These are phyloP conservation scores for Zoysia matrella DNA, from an alignment of 202 grass and related monocot genomes.

Conservation along the genomic window DNA sequence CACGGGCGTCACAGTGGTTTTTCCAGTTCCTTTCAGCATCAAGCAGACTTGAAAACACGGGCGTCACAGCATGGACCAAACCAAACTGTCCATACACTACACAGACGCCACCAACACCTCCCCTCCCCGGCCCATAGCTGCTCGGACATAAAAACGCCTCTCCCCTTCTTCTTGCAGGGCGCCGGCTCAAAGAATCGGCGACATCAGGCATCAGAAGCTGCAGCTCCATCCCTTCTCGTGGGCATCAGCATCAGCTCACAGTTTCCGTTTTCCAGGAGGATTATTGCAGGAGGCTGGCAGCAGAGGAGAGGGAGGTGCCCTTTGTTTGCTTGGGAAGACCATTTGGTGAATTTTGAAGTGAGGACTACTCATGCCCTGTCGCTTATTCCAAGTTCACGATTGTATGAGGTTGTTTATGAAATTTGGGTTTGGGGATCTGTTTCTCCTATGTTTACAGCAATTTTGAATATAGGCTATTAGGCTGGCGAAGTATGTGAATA, in stretches of 20 bases:
- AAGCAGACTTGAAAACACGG: constrained; percentile 11
- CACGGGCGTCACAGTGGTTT: neutral
- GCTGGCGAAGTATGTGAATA: no score
- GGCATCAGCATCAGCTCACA: neutral
- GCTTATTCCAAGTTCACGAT: neutral
- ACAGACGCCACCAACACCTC: constrained; percentile 44
- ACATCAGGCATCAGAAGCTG: constrained; percentile 10
- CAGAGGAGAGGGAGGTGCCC: constrained; percentile 11
- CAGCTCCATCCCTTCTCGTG: neutral
- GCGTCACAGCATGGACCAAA: constrained; percentile 41
- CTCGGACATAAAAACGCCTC: constrained; percentile 31
- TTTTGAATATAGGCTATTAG: no score
- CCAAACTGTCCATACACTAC: constrained; percentile 20
- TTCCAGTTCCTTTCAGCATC: neutral
- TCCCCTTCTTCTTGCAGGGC: constrained; percentile 40
- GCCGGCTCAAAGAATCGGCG: neutral
- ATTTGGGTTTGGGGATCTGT: neutral
- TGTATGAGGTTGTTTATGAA: neutral
- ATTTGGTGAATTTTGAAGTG: constrained; percentile 26
- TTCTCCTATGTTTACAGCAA: neutral
- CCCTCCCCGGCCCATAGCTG: constrained; percentile 15
- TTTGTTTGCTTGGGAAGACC: neutral
- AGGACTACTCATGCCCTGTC: neutral
- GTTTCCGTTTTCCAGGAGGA: no score
- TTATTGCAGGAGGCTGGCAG: neutral